Base-by-base conservation (phyloP, 768 basidiomycete species). In the Termitomyces sp. region DNA sequence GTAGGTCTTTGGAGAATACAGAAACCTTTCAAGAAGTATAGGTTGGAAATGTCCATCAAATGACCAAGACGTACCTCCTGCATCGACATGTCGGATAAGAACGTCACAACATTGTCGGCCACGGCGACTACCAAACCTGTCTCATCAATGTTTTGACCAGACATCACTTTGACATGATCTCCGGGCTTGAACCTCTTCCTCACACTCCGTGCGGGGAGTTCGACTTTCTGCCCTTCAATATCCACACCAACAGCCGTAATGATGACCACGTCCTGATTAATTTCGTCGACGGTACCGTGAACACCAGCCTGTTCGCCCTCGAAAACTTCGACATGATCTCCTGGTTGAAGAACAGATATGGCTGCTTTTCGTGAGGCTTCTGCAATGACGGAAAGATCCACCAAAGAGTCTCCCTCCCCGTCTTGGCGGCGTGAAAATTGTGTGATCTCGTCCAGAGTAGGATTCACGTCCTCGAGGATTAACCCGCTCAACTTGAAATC, bases 91-190 rank as follows among this genome's bases (percentile, higher is more conserved):
- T 98, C 97, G n/a, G 93, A 96, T 63, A 97, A 73, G 75, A 98
- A 95, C 1, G 96, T 98, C 16, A 98, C 91, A 25, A 94, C 85
- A 51, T 95, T 92, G 65, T 92, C 92, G 4, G 89, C 79, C 19
- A 95, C 88, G 21, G 93, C 89, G 23, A 98, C 90, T 37, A 99
- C 96, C 64, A 98, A 80, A 75, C 97, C 97, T 3, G 95, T 95
- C 71, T 97, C 95, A 65, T 97, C 92, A 8, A 85, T 83, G 67
- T 98, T 97, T 71, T 94, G 87, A 23, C 97, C 97, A 16, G 87
- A 81, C 87, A 98, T 94, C 56, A 98, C 96, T 74, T 98, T 98
- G 73, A 99, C 94, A 66, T 99, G 97, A 73, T 98, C 96, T 66
- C 97, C 97, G 54, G 94, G 82, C 69, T 93, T 95, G 80, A 99